Evolutionary conservation across 2,329 filamentous ascomycete genomes (phyloP).

Genomic region (Arthroderma uncinatum): DNA sequence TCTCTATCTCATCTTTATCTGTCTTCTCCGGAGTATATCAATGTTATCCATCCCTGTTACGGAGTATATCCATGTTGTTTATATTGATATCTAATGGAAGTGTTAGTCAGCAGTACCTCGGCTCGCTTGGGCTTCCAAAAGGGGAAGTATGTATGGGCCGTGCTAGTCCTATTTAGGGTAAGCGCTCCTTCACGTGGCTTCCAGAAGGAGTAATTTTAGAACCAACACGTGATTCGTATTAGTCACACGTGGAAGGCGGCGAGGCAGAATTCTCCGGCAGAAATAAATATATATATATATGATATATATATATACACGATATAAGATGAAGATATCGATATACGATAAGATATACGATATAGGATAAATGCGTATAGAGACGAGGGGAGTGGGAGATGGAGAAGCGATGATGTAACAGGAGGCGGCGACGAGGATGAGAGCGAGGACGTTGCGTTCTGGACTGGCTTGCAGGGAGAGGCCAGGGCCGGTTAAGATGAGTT

Average conservation of each 20-base stretch:
- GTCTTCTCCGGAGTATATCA: too few species aligned
- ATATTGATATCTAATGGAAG: neutral
- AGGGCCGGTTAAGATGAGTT: slow-evolving; percentile 1
- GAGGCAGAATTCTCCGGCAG: neutral
- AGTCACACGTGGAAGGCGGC: neutral
- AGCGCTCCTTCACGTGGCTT: neutral
- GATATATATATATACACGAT: too few species aligned
- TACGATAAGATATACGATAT: too few species aligned
- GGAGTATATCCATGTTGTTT: too few species aligned
- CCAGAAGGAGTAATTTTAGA: slow-evolving; percentile 2
- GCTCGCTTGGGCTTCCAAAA: neutral
- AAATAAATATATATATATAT: too few species aligned
- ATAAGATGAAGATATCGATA: neutral
- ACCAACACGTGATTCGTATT: slow-evolving; percentile 3
- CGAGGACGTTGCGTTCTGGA: neutral
- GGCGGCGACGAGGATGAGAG: neutral
- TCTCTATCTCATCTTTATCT: neutral
- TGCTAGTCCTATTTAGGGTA: neutral
- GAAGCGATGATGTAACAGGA: neutral
- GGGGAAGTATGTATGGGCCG: neutral
- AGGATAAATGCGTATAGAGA: too few species aligned
- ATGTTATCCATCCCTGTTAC: too few species aligned
- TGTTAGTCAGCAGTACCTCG: neutral
- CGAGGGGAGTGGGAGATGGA: neutral
- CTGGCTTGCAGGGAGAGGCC: slow-evolving; percentile 1